Conservation (phyloP, 306 rosid species). For the Gleditsia sinensis region DNA sequence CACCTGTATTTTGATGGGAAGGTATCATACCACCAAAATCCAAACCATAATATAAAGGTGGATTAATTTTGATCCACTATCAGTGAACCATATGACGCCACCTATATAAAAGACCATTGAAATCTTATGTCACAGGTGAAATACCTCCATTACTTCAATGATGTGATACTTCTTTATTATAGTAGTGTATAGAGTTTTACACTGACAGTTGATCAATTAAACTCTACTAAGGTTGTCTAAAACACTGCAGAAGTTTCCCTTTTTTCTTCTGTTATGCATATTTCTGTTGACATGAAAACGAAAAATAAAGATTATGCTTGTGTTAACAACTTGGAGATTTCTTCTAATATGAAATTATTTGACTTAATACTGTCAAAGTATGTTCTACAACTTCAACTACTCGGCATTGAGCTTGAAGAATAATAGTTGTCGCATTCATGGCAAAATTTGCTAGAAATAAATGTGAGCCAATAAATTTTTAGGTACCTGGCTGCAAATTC, state of each 20-base stretch:
- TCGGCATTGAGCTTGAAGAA: slow-evolving; percentile 6
- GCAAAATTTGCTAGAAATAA: slow-evolving; percentile 8
- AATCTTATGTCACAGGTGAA: not conserved
- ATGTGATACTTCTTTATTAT: no score
- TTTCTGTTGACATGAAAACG: not conserved
- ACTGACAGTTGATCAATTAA: no score
- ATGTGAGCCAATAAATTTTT: not conserved
- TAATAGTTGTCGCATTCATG: not conserved
- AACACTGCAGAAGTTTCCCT: not conserved
- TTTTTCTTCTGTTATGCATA: not conserved
- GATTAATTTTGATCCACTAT: not conserved
- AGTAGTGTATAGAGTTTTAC: no score
- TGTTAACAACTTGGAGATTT: not conserved
- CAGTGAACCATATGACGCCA: not conserved
- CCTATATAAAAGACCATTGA: not conserved
- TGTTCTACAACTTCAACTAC: not conserved
- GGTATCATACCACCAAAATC: not conserved
- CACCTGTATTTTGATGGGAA: not conserved
- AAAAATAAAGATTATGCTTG: not conserved
- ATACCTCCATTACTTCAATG: no score
- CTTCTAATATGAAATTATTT: not conserved
- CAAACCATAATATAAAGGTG: not conserved
- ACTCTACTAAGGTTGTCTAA: not conserved
- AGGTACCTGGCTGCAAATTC: slow-evolving; percentile 69
- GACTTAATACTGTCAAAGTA: not conserved